Evolutionary conservation across 1,284 basidiomycete genomes (phyloP).

Genomic region (Trametes pubescens): DNA sequence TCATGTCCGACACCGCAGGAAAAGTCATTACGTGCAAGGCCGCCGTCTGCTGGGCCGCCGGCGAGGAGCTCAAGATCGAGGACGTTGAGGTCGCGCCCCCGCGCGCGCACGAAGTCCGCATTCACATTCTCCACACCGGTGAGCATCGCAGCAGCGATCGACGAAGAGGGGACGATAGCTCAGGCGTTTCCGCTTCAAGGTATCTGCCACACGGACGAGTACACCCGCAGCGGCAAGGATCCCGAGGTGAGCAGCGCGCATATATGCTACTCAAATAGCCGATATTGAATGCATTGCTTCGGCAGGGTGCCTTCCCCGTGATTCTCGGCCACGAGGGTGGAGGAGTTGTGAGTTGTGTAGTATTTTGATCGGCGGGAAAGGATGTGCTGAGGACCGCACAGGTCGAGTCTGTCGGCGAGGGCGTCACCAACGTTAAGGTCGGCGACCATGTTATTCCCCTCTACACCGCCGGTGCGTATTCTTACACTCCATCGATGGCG

Average conservation of each 20-base stretch:
- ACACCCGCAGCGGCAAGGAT: constrained; percentile 96
- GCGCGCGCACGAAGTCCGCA: constrained; percentile 89
- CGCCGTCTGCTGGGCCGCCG: constrained; percentile 96
- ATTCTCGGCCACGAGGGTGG: constrained; percentile 95
- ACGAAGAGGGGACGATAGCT: constrained; percentile 11
- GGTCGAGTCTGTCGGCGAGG: constrained; percentile 96
- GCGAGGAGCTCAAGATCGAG: constrained; percentile 89
- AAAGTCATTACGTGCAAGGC: constrained; percentile 93
- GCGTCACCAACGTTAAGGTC: constrained; percentile 86
- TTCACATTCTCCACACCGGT: constrained; percentile 92
- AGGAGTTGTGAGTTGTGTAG: constrained; percentile 66
- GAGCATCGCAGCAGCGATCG: constrained; percentile 36
- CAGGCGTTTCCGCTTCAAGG: constrained; percentile 52
- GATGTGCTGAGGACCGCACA: constrained; percentile 39
- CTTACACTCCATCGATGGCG: constrained; percentile 6
- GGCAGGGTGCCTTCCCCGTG: constrained; percentile 90
- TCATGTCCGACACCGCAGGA: constrained; percentile 74
- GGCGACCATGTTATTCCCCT: constrained; percentile 96
- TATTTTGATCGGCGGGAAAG: constrained; percentile 5
- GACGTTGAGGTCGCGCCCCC: constrained; percentile 95
- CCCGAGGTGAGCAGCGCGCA: constrained; percentile 70
- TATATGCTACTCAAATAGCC: constrained; percentile 23
- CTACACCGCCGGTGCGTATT: constrained; percentile 82
- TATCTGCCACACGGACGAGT: constrained; percentile 98
- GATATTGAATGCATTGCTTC: constrained; percentile 23